Conservation (phyloP, 2,329 filamentous ascomycete genomes). For the Diaporthe sp. region DNA sequence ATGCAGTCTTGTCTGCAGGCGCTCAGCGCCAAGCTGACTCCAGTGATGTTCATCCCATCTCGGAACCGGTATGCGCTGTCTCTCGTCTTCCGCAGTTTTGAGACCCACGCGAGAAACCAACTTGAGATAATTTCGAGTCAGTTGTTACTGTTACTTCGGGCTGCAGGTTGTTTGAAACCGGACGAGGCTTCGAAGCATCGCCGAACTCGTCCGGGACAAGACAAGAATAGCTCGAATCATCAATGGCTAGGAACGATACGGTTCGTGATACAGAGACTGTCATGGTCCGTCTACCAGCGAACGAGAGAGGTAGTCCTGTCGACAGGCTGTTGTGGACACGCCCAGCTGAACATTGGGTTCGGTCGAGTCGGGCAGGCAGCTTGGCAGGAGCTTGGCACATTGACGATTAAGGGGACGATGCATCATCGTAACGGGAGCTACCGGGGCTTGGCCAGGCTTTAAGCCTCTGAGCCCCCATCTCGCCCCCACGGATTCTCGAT, state of each 20-base stretch:
- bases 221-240: neutral
- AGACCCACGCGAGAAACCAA: neutral
- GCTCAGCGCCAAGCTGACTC: neutral
- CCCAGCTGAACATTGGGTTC: neutral
- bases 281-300: neutral
- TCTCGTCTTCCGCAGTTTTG: neutral
- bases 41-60: neutral
- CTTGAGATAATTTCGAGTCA: neutral
- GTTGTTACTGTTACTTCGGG: neutral
- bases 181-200: neutral
- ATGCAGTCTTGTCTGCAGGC: neutral
- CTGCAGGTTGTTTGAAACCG: neutral
- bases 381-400: constrained; percentile 6
- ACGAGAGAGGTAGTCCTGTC: neutral
- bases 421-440: neutral
- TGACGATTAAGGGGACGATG: neutral
- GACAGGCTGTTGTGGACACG: neutral
- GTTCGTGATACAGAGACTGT: neutral
- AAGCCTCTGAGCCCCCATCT: neutral
- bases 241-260: neutral
- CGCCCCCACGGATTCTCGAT: neutral
- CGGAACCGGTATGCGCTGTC: neutral
- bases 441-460: neutral
- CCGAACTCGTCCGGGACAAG: neutral
- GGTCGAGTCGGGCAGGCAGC: neutral